These are phyloP conservation scores for Claviceps maximensis DNA, from an alignment of 2,329 filamentous ascomycete genomes.

Conservation along the genomic window DNA sequence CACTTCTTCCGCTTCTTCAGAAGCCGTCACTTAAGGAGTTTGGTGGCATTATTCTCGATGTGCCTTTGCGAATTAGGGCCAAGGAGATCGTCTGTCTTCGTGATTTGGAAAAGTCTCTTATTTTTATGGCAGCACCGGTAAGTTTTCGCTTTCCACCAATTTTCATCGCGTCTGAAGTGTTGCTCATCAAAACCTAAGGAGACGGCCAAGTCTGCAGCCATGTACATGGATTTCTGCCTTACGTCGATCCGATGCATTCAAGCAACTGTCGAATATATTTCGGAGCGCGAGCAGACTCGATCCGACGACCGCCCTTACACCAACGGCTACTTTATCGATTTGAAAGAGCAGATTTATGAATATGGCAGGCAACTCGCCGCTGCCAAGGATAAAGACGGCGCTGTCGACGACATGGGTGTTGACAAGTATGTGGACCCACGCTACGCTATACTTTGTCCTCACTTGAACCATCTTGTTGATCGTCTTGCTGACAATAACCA, in stretches of 20 bases:
- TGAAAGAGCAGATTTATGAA: slow-evolving; percentile 82
- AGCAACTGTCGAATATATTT: slow-evolving; percentile 73
- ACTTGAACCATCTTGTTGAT: slow-evolving; percentile 8
- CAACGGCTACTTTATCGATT: slow-evolving; percentile 92
- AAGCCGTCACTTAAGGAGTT: slow-evolving; percentile 66
- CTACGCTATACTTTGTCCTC: neutral
- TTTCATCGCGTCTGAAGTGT: slow-evolving; percentile 44
- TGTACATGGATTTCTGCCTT: slow-evolving; percentile 81
- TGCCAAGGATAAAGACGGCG: slow-evolving; percentile 52
- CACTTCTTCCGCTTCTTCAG: slow-evolving; percentile 63
- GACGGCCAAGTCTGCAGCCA: slow-evolving; percentile 54
- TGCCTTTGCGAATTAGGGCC: slow-evolving; percentile 65
- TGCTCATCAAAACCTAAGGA: slow-evolving; percentile 71
- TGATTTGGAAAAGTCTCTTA: slow-evolving; percentile 85
- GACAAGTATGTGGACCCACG: slow-evolving; percentile 37
- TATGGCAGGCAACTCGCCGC: slow-evolving; percentile 77
- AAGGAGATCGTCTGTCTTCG: slow-evolving; percentile 83
- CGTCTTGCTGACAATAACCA: slow-evolving; percentile 14
- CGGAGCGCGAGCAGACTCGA: slow-evolving; percentile 74
- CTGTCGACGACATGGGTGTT: slow-evolving; percentile 44
- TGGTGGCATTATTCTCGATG: slow-evolving; percentile 63
- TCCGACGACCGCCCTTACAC: slow-evolving; percentile 82
- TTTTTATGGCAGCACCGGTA: slow-evolving; percentile 88
- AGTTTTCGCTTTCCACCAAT: slow-evolving; percentile 36
- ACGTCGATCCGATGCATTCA: slow-evolving; percentile 83